These are phyloP conservation scores for Aegilops umbellulata DNA, from an alignment of 176 grass and related monocot species.

Conservation along the genomic window DNA sequence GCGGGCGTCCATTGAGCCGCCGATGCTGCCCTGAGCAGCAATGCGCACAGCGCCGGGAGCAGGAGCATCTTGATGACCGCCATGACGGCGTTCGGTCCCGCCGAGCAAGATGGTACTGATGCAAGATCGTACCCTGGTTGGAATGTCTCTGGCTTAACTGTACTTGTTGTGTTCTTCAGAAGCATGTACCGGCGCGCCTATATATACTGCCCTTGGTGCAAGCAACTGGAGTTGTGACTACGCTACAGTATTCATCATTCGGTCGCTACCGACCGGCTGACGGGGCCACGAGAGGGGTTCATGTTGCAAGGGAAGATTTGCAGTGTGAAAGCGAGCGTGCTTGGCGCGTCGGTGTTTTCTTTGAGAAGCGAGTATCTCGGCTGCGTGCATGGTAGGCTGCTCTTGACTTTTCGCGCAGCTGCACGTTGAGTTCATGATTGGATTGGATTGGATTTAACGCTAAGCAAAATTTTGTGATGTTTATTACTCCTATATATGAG, in stretches of 20 bases:
- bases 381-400: conserved; percentile 15
- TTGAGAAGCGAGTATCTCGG: neutral
- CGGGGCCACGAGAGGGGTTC: too few species aligned
- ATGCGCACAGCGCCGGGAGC: neutral
- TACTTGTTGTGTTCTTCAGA: neutral
- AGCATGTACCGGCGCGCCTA: neutral
- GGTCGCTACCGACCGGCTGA: neutral
- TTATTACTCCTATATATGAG: neutral
- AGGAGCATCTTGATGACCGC: neutral
- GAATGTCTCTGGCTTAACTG: neutral
- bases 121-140: neutral
- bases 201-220: neutral
- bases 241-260: neutral
- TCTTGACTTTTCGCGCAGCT: conserved; percentile 32
- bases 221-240: neutral
- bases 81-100: neutral
- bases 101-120: neutral
- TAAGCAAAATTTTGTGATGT: neutral
- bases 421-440: conserved; percentile 40
- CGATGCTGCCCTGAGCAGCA: neutral
- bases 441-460: conserved; percentile 22
- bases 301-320: neutral
- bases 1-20: conserved; percentile 33
- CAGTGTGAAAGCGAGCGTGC: neutral
- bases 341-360: neutral